Percentiles rank a stretch among this genome's conserved stretches.
Evolutionary conservation across 768 basidiomycete species (phyloP).

Genomic region (Phanerochaete carnosa): DNA sequence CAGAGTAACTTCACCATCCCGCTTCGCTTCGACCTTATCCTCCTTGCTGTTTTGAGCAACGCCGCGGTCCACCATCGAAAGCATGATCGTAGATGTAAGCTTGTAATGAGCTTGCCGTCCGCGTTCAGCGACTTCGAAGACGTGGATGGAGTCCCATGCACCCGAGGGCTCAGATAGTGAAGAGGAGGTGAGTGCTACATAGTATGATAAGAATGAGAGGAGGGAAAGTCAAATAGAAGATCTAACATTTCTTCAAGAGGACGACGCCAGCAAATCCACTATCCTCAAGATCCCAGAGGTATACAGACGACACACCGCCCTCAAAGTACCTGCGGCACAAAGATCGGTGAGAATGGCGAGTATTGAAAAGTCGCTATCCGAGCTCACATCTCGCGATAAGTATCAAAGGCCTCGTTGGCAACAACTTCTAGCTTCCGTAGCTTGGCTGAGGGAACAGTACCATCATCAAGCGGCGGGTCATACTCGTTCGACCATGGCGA

Average conservation of each 20-base stretch:
- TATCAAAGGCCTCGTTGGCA: constrained; percentile 96
- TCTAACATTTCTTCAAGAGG: constrained; percentile 87
- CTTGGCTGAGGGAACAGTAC: constrained; percentile 78
- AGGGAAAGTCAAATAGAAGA: not conserved
- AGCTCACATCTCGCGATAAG: constrained; percentile 88
- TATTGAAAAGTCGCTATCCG: not conserved
- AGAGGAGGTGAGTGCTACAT: constrained; percentile 58
- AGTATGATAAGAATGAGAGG: not conserved
- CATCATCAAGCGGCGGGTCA: constrained; percentile 85
- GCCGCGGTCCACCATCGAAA: constrained; percentile 58
- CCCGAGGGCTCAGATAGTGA: constrained; percentile 65
- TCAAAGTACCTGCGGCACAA: constrained; percentile 76
- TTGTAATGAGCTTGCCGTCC: constrained; percentile 95
- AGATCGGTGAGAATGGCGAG: not conserved
- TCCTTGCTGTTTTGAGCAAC: constrained; percentile 38
- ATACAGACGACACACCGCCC: constrained; percentile 96
- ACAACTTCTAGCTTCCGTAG: constrained; percentile 89
- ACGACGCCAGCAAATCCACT: constrained; percentile 97
- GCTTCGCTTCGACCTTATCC: constrained; percentile 44
- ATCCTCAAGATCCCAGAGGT: constrained; percentile 97
- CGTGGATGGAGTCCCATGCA: constrained; percentile 98
- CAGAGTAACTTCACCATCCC: constrained; percentile 74
- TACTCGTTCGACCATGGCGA: constrained; percentile 99
- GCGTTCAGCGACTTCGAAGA: constrained; percentile 92
- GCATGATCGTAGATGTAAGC: constrained; percentile 95